Evolutionary conservation across 805 yeast species (phyloP), one percentile per base, ranked within the genome.

Genomic region (Saturnispora galanensis): DNA sequence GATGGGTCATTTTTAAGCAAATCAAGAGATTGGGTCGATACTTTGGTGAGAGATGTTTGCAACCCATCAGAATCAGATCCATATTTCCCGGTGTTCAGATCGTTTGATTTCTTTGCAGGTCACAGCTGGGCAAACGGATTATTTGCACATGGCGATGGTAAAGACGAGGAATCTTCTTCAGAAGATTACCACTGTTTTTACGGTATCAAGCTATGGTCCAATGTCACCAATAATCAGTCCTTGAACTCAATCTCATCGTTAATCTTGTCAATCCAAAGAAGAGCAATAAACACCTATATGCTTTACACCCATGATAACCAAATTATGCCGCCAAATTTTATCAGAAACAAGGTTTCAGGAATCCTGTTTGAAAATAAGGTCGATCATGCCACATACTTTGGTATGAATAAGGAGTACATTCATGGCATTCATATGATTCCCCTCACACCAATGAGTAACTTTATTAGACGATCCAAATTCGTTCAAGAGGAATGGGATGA

Each of bases 341-440:
- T 71, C 31, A 68, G 62, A 9, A 82, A 83, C 60, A 76, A 74
- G 52, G 88, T 81, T 9, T 61, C 77, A 29, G 90, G 90, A 7
- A 81, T 83, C 47, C 59, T 76, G 38, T 80, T 80, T 60, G 88
- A 83, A 56, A 81, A 82, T 64, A 81, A 81, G 56, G 67, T 79
- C 46, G 85, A 77, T 55, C 79, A 82, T 64, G 74, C 85, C 7
- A 82, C 89, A 2, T 83, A 76, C 55, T 83, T 83, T 56, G 88
- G 88, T 5, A 56, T 65, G 47, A 64, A 72, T 44, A 62, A 66
- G 35, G 80, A 81, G 59, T 82, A 76, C 54, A 81, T 80, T 43
- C 86, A 82, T 52, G 90, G 90, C 4, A 83, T 82, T 48, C 88
- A 83, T 58, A 83, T 82, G 88, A 56, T 83, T 33, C 89, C 89